phyloP scores from a whole-genome alignment of 352 stramenopile genomes.

The Globisporangium nunn region DNA sequence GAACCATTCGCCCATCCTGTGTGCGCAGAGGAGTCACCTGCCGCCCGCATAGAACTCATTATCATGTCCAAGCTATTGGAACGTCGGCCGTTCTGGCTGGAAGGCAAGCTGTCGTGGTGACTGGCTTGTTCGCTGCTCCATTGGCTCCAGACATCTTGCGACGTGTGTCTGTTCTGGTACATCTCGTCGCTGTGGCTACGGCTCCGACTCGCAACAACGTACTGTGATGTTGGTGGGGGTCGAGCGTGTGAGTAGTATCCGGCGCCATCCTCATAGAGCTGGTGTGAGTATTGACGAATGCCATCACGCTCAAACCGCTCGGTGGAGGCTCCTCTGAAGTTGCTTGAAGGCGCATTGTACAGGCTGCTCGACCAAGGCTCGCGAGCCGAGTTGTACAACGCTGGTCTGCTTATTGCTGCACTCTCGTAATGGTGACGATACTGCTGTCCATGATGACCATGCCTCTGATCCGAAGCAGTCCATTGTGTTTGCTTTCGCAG shows the following conservation, averaged over 20 bases:
- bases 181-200: conserved; percentile 13
- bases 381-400: conserved; percentile 29
- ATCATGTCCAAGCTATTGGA: conserved; percentile 8
- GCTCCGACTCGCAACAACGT: background rate
- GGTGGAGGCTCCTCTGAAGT: conserved; percentile 19
- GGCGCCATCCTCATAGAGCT: background rate
- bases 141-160: background rate
- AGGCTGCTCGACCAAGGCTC: conserved; percentile 6
- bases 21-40: background rate
- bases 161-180: background rate
- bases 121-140: background rate
- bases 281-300: background rate
- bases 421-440: conserved; percentile 1
- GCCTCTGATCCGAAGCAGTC: background rate
- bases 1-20: conserved; percentile 1
- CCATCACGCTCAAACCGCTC: conserved; percentile 30
- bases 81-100: background rate
- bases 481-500: conserved; percentile 22
- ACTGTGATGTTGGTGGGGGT: background rate
- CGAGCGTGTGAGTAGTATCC: background rate
- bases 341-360: background rate
- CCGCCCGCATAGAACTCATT: background rate
- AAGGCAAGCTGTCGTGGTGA: background rate
- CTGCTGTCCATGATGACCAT: background rate
- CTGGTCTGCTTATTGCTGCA: background rate